Evolutionary conservation across 169 alveolate genomes (phyloP).

Genomic region (Plasmodium fragile): DNA sequence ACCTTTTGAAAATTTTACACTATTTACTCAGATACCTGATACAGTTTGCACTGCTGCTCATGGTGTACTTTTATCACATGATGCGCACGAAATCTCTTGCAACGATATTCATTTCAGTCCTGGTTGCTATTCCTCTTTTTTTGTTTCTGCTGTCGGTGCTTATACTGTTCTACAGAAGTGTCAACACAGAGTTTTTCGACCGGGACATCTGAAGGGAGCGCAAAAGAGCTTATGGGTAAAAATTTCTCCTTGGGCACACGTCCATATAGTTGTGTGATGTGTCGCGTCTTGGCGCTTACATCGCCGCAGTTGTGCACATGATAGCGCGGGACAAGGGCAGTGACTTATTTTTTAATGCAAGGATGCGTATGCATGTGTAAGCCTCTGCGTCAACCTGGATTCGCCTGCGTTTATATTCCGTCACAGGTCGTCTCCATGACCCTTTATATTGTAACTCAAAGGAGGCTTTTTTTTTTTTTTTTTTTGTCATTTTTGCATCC

Average conservation of each 20-base stretch:
- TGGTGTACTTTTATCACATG: background rate
- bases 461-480: background rate
- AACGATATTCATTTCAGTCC: constrained; percentile 14
- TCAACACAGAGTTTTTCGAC: constrained; percentile 38
- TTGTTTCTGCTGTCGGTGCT: constrained; percentile 12
- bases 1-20: constrained; percentile 26
- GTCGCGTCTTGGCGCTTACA: background rate
- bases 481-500: constrained; percentile 13
- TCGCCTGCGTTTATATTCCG: background rate
- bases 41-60: background rate
- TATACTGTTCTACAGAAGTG: constrained; percentile 48
- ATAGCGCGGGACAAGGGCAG: background rate
- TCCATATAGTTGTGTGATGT: background rate
- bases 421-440: background rate
- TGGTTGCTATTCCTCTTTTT: constrained; percentile 17
- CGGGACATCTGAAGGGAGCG: constrained; percentile 14
- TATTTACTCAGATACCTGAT: constrained; percentile 8
- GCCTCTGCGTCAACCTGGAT: background rate
- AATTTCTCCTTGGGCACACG: background rate
- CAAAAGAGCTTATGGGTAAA: background rate
- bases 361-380: background rate
- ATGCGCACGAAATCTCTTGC: constrained; percentile 3
- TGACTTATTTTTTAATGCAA: background rate
- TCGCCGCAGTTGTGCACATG: background rate
- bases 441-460: background rate